Evolutionary conservation across 1,284 basidiomycete genomes (phyloP).

Genomic region (Wallemia ichthyophaga): DNA sequence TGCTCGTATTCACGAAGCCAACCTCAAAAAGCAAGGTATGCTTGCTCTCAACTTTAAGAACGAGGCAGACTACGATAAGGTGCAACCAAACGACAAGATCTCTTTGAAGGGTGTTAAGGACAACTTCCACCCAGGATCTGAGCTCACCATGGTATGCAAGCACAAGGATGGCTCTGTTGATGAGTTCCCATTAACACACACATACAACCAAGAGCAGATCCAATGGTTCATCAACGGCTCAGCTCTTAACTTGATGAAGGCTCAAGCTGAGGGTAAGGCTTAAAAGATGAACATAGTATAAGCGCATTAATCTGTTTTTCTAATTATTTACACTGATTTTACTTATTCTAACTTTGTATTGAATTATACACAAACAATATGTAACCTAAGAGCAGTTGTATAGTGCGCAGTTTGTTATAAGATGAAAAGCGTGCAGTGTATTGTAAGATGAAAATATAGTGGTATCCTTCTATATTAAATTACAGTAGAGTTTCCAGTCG

Average conservation of each 20-base stretch:
- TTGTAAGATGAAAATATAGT: too few species aligned
- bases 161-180: constrained; percentile 51
- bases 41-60: constrained; percentile 66
- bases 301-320: too few species aligned
- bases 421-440: too few species aligned
- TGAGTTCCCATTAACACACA: constrained; percentile 14
- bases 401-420: too few species aligned
- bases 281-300: not conserved
- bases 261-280: constrained; percentile 23
- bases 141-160: constrained; percentile 46
- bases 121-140: constrained; percentile 56
- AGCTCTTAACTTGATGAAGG: constrained; percentile 24
- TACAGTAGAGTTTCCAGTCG: not conserved
- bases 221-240: constrained; percentile 84
- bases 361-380: too few species aligned
- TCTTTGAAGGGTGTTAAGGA: constrained; percentile 46
- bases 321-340: too few species aligned
- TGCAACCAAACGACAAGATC: constrained; percentile 51
- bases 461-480: too few species aligned
- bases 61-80: constrained; percentile 66
- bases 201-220: constrained; percentile 67
- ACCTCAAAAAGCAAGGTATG: constrained; percentile 94
- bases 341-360: too few species aligned
- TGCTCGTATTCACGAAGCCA: constrained; percentile 93
- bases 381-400: too few species aligned